Conservation (phyloP, 1,284 basidiomycete species). For the Boletus albobrunnescens region DNA sequence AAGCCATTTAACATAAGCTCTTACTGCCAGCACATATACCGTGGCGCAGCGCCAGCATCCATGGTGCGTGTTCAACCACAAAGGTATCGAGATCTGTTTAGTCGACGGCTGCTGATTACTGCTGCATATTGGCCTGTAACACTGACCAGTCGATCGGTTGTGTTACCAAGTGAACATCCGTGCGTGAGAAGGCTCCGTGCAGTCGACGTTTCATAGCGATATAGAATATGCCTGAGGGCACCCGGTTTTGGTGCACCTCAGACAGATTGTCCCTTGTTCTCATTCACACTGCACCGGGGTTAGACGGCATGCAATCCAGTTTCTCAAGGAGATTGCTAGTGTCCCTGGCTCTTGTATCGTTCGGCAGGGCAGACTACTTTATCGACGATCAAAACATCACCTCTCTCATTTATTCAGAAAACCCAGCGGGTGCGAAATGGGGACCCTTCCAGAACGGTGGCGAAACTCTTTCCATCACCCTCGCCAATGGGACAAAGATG, state of each 20-base stretch:
- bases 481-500: conserved; percentile 15
- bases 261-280: background rate
- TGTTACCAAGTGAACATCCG: background rate
- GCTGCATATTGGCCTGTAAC: background rate
- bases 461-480: conserved; percentile 9
- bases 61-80: too few relatives aligned
- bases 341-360: conserved; percentile 1
- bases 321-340: conserved; percentile 2
- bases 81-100: background rate
- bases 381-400: conserved; percentile 21
- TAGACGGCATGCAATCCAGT: conserved; percentile 4
- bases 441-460: conserved; percentile 7
- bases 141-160: background rate
- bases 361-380: conserved; percentile 15
- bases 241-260: background rate
- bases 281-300: background rate
- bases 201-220: background rate
- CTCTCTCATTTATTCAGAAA: conserved; percentile 15
- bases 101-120: background rate
- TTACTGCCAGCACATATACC: too few relatives aligned
- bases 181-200: background rate
- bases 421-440: conserved; percentile 14
- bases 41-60: too few relatives aligned
- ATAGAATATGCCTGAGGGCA: background rate
- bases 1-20: too few relatives aligned